Evolutionary conservation across 139 green algal genomes (phyloP), one percentile per base, ranked within the genome.

Genomic region (Pseudopediastrum boryanum): DNA sequence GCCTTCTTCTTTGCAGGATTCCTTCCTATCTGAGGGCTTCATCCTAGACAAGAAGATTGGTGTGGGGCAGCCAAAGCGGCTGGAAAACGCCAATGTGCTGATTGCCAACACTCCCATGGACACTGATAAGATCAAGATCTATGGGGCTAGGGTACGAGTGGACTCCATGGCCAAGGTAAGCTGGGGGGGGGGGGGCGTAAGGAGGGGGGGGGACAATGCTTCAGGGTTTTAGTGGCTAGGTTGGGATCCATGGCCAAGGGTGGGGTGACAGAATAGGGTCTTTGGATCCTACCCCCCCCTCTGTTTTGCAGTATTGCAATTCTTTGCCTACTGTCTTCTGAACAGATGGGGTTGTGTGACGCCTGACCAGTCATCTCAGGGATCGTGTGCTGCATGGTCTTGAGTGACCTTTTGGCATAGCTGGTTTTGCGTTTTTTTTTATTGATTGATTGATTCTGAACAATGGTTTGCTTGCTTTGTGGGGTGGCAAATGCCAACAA

Each of bases 71-170:
- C 97, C 96, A 50, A 96, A 96, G 80, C 84, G 94, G 46, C 92
- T 99, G 27, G 93, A 98, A 86, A 92, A 98, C 75, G 97, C 97
- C 27, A 96, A 96, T 52, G 98, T 99, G 80, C 83, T 99, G 72
- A 93, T 99, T 10, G 94, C 97, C 76, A 99, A 99, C 90, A 99
- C 97, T 1, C 80, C 96, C 46, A 99, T 99, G 97, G 97, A 99
- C 88, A 98, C 95, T 0, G 96, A 99, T 85, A 99, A 99, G 87
- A 94, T 99, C 88, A 99, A 99, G 88, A 99, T 99, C 85, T 99
- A 99, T 79, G 93, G 93, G 16, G 91, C 89, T 1, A 80, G 88
- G 25, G 89, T 95, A 41, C 84, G 89, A 25, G 89, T 92, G 16
- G 90, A 96, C 81, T 83, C 71, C 81, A 97, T 98, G 92, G 52